Conservation (phyloP, 2,329 filamentous ascomycete species). For the Rachicladosporium sp. region DNA sequence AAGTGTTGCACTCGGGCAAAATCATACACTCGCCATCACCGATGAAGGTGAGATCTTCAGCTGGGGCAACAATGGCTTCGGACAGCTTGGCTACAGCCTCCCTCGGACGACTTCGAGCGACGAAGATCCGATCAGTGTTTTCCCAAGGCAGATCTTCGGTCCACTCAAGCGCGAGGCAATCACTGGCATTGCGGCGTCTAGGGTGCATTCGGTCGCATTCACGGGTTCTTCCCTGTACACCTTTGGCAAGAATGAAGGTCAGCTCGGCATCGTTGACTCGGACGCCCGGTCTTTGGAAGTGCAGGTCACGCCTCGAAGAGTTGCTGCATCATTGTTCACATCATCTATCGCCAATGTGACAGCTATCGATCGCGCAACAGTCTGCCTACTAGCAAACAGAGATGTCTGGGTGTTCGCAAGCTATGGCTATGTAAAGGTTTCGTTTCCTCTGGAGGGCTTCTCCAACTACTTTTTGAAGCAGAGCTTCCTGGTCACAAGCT, state of each 20-base stretch:
- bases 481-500: slow-evolving; percentile 52
- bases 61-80: slow-evolving; percentile 80
- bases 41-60: slow-evolving; percentile 84
- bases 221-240: slow-evolving; percentile 73
- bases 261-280: slow-evolving; percentile 86
- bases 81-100: slow-evolving; percentile 74
- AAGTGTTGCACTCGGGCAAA: slow-evolving; percentile 76
- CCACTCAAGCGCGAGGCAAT: slow-evolving; percentile 76
- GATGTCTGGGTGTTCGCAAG: slow-evolving; percentile 92
- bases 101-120: slow-evolving; percentile 56
- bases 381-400: slow-evolving; percentile 70
- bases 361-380: slow-evolving; percentile 82
- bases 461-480: slow-evolving; percentile 56
- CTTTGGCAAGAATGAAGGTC: slow-evolving; percentile 90
- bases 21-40: slow-evolving; percentile 77
- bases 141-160: slow-evolving; percentile 82
- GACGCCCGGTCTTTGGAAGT: slow-evolving; percentile 81
- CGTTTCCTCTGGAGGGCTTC: slow-evolving; percentile 66
- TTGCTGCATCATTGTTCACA: slow-evolving; percentile 71
- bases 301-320: slow-evolving; percentile 72
- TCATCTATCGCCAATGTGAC: slow-evolving; percentile 64
- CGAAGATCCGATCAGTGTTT: slow-evolving; percentile 69
- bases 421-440: slow-evolving; percentile 85
- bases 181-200: slow-evolving; percentile 72
- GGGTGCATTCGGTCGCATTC: slow-evolving; percentile 82